These are phyloP conservation scores for Omphalea diandra DNA, from an alignment of 441 rosid genomes.

Conservation along the genomic window DNA sequence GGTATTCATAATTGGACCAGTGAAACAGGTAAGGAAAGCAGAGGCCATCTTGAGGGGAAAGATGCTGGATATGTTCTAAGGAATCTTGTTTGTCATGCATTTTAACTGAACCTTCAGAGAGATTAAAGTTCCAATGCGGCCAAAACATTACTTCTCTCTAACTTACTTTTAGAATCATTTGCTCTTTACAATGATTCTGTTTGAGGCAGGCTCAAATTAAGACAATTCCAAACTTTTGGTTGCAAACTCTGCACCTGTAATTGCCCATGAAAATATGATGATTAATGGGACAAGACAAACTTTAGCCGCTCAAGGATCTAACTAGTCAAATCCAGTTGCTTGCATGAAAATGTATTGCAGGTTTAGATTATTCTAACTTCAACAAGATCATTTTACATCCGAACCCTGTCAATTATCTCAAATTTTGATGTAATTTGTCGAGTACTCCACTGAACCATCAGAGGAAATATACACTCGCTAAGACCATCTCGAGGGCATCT, in stretches of 20 bases:
- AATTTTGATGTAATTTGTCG: not conserved
- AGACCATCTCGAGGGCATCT: too few relatives aligned
- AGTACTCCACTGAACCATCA: too few relatives aligned
- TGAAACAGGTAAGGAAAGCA: slow-evolving; percentile 85
- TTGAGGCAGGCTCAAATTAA: not conserved
- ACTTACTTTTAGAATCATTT: not conserved
- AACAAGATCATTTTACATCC: not conserved
- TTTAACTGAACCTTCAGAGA: slow-evolving; percentile 5
- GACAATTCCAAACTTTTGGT: not conserved
- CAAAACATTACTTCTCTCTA: not conserved
- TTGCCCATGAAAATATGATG: not conserved
- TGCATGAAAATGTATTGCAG: not conserved
- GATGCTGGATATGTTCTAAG: slow-evolving; percentile 51
- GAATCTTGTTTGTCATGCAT: slow-evolving; percentile 14
- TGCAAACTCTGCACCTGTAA: not conserved
- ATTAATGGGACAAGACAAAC: not conserved
- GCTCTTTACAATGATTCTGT: not conserved
- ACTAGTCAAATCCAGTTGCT: not conserved
- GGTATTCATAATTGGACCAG: slow-evolving; percentile 84
- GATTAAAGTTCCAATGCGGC: not conserved
- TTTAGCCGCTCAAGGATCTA: not conserved
- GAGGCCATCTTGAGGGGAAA: slow-evolving; percentile 90
- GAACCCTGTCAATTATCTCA: not conserved
- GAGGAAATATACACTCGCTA: too few relatives aligned
- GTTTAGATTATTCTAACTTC: not conserved